These are phyloP conservation scores for Quaeritorhiza haematococci DNA, from an alignment of 371 early-diverging fungal genomes.

Conservation along the genomic window DNA sequence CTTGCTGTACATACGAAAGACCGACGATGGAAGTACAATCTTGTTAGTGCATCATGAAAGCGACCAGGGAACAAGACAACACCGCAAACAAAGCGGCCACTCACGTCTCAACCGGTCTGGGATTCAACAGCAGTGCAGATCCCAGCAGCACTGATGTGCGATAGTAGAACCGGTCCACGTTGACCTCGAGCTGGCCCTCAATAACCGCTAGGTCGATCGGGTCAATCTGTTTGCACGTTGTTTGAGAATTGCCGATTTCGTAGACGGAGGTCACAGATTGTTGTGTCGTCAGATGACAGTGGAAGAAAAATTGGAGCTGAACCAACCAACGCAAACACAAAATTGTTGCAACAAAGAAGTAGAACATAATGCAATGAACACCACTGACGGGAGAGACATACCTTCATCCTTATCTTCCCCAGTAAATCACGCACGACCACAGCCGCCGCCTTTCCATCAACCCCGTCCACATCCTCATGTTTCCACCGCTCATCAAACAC, in stretches of 20 bases:
- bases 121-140: slow-evolving; percentile 8
- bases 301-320: not conserved
- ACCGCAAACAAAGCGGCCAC: not conserved
- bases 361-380: not conserved
- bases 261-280: not conserved
- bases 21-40: not conserved
- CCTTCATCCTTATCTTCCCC: slow-evolving; percentile 11
- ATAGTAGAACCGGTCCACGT: slow-evolving; percentile 19
- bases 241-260: not conserved
- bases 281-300: not conserved
- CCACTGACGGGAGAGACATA: not conserved
- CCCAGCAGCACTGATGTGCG: slow-evolving; percentile 24
- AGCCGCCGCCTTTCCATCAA: not conserved
- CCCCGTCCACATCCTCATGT: not conserved
- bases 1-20: slow-evolving; percentile 2
- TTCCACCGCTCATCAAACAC: slow-evolving; percentile 14
- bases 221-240: slow-evolving; percentile 20
- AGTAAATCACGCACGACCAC: not conserved
- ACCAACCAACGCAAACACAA: not conserved
- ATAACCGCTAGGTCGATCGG: slow-evolving; percentile 17
- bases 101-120: slow-evolving; percentile 15
- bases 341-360: not conserved
- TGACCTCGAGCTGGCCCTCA: slow-evolving; percentile 2
- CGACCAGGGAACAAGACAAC: not conserved
- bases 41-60: not conserved